Evolutionary conservation across 495 filamentous ascomycete species (phyloP), one percentile per base, ranked within the genome.

Genomic region (Hypoxylon fragiforme): DNA sequence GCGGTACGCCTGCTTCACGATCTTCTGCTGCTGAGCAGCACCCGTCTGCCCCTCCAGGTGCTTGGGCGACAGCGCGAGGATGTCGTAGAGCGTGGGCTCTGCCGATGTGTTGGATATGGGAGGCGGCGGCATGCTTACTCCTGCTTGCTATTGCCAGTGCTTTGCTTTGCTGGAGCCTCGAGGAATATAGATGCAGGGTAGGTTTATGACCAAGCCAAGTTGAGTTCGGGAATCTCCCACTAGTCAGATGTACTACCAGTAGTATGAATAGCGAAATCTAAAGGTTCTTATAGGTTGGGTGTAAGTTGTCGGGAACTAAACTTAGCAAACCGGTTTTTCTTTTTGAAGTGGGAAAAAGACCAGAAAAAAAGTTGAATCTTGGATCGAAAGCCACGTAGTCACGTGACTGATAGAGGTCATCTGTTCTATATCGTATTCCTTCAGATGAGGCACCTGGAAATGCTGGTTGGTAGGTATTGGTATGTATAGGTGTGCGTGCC

Each of bases 1-100:
- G 60, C 84, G 86, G 70, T 96, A 96, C 22, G 90, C 89, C 48
- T 73, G 70, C 67, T 92, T 92, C 40, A 95, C 57, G 35, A 74
- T 46, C 37, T 63, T 65, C 35, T 63, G 59, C 55, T 61, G 57
- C 40, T 65, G 62, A 20, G 52, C 47, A 1, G 48, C 26, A 45
- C 51, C 47, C 7, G 58, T 45, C 22, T 65, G 55, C 20, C 58
- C 56, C 35, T 60, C 57, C 11, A 70, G 51, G n/a, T 62, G 54
- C 19, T 70, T 53, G 13, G 62, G 70, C n/a, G 72, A 60, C 46
- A 78, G 64, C 46, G 62, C 50, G 38, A 79, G 70, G 63, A 77
- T 65, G 42, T 75, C 66, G 60, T 79, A 79, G 64, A 74, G 68
- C 43, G 73, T 76, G 30, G 65, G 58, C 57, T 68, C 63, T 14